Percentiles rank a stretch among this genome's conserved stretches.
phyloP scores from a whole-genome alignment of 1,139 yeast species.

The Schwanniomyces etchellsii region DNA sequence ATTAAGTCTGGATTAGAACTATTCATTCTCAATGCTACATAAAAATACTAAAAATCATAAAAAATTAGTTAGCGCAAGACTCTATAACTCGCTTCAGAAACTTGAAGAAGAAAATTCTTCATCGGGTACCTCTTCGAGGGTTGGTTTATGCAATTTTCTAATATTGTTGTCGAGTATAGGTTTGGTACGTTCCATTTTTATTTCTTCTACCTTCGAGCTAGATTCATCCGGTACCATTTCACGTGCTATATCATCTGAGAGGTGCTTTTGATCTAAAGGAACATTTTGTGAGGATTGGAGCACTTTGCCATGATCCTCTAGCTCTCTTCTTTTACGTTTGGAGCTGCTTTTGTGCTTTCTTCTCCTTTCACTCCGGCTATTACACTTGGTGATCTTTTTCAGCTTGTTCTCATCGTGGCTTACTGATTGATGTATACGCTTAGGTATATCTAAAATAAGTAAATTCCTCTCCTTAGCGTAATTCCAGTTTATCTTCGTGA shows the following conservation, averaged over 20 bases:
- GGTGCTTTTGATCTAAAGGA: too few species aligned
- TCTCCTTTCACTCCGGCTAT: too few species aligned
- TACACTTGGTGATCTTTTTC: slow-evolving; percentile 1
- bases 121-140: slow-evolving; percentile 39
- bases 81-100: too few species aligned
- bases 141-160: slow-evolving; percentile 13
- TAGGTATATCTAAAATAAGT: slow-evolving; percentile 38
- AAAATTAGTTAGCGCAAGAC: too few species aligned
- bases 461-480: slow-evolving; percentile 25
- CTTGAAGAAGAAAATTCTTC: slow-evolving; percentile 36
- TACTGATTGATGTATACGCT: slow-evolving; percentile 8
- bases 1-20: too few species aligned
- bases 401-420: slow-evolving; percentile 5
- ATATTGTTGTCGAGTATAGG: not conserved
- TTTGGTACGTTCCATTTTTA: too few species aligned
- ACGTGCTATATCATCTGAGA: not conserved
- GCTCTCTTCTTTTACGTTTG: slow-evolving; percentile 1
- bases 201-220: too few species aligned
- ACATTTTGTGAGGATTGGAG: not conserved
- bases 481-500: slow-evolving; percentile 32
- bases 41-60: too few species aligned
- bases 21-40: too few species aligned
- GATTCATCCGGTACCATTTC: not conserved
- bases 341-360: slow-evolving; percentile 1
- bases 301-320: slow-evolving; percentile 1